These are phyloP conservation scores for Heimioporus sp. DNA, from an alignment of 768 basidiomycete genomes.

Conservation along the genomic window DNA sequence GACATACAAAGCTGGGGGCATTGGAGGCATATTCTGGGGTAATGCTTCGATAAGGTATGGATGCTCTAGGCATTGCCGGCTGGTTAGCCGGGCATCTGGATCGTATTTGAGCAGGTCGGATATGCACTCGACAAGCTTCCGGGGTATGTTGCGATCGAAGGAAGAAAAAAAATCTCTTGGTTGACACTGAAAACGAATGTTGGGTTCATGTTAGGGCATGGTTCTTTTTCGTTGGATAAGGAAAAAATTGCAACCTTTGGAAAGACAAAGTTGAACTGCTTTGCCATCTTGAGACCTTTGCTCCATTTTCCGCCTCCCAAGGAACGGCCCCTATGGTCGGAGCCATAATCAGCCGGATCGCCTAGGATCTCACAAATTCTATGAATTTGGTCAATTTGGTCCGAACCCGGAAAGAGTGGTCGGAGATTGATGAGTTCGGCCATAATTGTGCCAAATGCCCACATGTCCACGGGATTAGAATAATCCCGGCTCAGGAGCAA, in stretches of 20 bases:
- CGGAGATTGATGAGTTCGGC: slow-evolving; percentile 94
- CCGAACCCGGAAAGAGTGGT: slow-evolving; percentile 92
- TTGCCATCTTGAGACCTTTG: slow-evolving; percentile 84
- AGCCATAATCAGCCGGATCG: slow-evolving; percentile 84
- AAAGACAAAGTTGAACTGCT: slow-evolving; percentile 82
- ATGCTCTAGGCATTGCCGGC: slow-evolving; percentile 84
- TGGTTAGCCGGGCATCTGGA: slow-evolving; percentile 82
- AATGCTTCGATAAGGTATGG: slow-evolving; percentile 83
- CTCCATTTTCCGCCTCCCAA: slow-evolving; percentile 89
- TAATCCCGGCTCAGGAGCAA: slow-evolving; percentile 90
- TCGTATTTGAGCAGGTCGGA: slow-evolving; percentile 90
- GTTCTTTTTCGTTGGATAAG: too few relatives aligned
- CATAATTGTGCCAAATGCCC: slow-evolving; percentile 98
- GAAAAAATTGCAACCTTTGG: slow-evolving; percentile 58
- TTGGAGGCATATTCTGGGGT: slow-evolving; percentile 62
- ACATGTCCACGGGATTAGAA: slow-evolving; percentile 97
- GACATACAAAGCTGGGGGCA: slow-evolving; percentile 51
- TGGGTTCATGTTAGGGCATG: too few relatives aligned
- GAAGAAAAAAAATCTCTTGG: slow-evolving; percentile 68
- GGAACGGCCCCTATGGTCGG: slow-evolving; percentile 62
- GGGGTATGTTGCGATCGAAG: slow-evolving; percentile 77
- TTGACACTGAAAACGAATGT: slow-evolving; percentile 43
- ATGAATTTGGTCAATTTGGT: slow-evolving; percentile 89
- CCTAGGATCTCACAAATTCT: slow-evolving; percentile 92
- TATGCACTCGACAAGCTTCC: slow-evolving; percentile 87